Conservation (phyloP, 192 early-diverging fungal species). For the Coemansia sp. region DNA sequence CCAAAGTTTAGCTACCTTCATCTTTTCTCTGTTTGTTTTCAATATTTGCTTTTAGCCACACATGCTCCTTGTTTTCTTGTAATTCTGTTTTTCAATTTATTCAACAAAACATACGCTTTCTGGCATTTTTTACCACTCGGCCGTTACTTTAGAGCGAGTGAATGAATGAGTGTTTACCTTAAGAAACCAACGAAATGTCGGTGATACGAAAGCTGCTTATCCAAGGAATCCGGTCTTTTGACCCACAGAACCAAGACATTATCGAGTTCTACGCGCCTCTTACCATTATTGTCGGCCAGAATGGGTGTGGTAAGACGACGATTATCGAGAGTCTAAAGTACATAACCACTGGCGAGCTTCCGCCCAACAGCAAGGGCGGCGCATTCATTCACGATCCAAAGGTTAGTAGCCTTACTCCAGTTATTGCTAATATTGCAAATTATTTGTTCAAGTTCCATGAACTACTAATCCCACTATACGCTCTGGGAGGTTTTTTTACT, state of each 20-base stretch:
- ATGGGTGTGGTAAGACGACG: conserved; percentile 97
- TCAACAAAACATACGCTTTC: not conserved
- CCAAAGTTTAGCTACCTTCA: not conserved
- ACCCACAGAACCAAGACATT: conserved; percentile 66
- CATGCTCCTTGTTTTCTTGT: conserved; percentile 4
- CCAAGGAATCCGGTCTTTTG: conserved; percentile 91
- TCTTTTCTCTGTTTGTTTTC: not conserved
- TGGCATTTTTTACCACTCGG: not conserved
- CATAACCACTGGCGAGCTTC: conserved; percentile 86
- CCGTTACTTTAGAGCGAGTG: not conserved
- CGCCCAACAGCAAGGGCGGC: conserved; percentile 82
- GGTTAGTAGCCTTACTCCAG: conserved; percentile 40
- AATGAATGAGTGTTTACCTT: not conserved
- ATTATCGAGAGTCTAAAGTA: conserved; percentile 98
- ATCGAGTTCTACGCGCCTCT: conserved; percentile 89
- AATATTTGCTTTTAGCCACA: conserved; percentile 2
- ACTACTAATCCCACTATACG: not conserved
- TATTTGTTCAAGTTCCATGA: not conserved
- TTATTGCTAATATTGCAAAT: not conserved
- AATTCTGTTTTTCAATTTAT: not conserved
- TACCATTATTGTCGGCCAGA: conserved; percentile 94
- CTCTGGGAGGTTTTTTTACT: too few relatives aligned
- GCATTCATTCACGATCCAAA: conserved; percentile 96
- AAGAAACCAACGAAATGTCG: conserved; percentile 49
- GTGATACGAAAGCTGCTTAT: conserved; percentile 71